Evolutionary conservation across 345 rosid genomes (phyloP).

Genomic region (Syzygium jambos): DNA sequence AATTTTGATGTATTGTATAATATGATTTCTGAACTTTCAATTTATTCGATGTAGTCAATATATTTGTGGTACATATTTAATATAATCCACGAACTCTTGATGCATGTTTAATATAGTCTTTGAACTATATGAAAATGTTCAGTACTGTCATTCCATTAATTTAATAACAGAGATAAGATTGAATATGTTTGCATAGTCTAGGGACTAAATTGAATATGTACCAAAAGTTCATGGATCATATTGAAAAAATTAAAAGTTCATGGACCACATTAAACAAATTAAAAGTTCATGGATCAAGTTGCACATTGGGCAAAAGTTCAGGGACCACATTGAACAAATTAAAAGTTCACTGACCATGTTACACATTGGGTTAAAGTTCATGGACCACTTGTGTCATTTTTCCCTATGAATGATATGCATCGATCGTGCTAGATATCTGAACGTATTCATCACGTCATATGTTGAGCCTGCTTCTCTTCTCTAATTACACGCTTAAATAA

Average conservation of each 20-base stretch:
- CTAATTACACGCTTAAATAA: background rate
- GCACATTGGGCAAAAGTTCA: too few relatives aligned
- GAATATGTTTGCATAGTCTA: background rate
- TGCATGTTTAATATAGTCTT: too few relatives aligned
- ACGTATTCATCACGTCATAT: background rate
- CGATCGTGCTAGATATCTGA: background rate
- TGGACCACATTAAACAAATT: background rate
- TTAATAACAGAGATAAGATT: background rate
- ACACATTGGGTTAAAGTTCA: background rate
- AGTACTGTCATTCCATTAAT: too few relatives aligned
- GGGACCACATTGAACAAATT: background rate
- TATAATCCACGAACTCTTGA: too few relatives aligned
- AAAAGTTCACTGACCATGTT: fast-evolving
- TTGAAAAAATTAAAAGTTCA: too few relatives aligned
- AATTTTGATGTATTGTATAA: background rate
- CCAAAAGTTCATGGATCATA: too few relatives aligned
- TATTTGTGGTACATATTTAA: too few relatives aligned
- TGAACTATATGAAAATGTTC: too few relatives aligned
- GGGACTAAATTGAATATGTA: background rate
- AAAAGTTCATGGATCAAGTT: background rate
- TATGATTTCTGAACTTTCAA: too few relatives aligned
- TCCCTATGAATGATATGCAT: background rate
- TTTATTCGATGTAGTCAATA: too few relatives aligned
- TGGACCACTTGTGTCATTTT: background rate
- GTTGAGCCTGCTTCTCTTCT: background rate